Percentiles rank a stretch among this genome's conserved stretches.
These are phyloP conservation scores for Physaria fendleri DNA, from an alignment of 345 rosid species.

Conservation along the genomic window DNA sequence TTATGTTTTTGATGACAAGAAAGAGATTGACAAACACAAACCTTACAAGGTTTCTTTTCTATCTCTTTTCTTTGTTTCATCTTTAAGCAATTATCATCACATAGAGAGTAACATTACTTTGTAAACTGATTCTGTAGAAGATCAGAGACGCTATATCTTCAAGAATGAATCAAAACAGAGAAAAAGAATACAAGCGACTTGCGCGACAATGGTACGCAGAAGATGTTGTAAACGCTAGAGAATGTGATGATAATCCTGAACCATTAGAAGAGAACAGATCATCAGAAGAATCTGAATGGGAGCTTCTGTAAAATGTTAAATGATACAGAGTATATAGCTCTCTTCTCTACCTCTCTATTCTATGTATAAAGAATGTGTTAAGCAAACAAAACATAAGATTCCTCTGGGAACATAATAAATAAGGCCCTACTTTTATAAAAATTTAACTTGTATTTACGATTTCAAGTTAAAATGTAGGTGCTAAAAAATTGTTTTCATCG, in stretches of 20 bases:
- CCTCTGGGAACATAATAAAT: background rate
- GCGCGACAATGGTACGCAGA: conserved; percentile 36
- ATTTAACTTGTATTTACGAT: background rate
- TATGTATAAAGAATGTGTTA: conserved; percentile 14
- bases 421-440: background rate
- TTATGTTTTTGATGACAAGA: conserved; percentile 24
- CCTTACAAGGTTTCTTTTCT: conserved; percentile 49
- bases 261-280: background rate
- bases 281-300: conserved; percentile 65
- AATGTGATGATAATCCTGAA: conserved; percentile 12
- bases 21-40: conserved; percentile 35
- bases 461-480: background rate
- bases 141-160: conserved; percentile 50
- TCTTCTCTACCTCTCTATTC: background rate
- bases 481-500: background rate
- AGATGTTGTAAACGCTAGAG: conserved; percentile 19
- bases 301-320: conserved; percentile 44
- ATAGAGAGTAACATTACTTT: background rate
- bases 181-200: conserved; percentile 56
- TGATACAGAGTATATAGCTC: background rate
- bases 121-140: conserved; percentile 22
- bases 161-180: conserved; percentile 53
- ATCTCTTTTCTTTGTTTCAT: conserved; percentile 4
- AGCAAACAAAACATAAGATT: conserved; percentile 22
- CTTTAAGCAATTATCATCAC: background rate